Percentiles rank a stretch among this genome's conserved stretches.
phyloP scores from a whole-genome alignment of 371 early-diverging fungal species.

The Lichtheimia corymbifera region DNA sequence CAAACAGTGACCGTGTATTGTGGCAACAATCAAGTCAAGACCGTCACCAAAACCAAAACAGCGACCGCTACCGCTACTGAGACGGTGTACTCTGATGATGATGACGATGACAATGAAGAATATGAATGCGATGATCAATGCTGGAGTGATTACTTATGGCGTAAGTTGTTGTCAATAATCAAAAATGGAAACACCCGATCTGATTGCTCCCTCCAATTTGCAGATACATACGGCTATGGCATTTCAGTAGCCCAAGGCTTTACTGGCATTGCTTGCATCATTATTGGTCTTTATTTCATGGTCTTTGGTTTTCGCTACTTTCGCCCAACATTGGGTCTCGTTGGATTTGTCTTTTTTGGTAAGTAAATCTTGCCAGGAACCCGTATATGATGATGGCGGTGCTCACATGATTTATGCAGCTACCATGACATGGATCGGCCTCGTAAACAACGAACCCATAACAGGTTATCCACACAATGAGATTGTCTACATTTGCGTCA shows the following conservation, averaged over 20 bases:
- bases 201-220: neutral
- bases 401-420: constrained; percentile 21
- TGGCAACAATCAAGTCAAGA: constrained; percentile 31
- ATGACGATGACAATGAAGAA: constrained; percentile 6
- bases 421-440: constrained; percentile 50
- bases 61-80: constrained; percentile 15
- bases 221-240: constrained; percentile 49
- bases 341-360: constrained; percentile 57
- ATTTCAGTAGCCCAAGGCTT: constrained; percentile 44
- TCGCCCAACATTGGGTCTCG: constrained; percentile 40
- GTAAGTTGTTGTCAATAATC: constrained; percentile 20
- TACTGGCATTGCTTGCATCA: constrained; percentile 37
- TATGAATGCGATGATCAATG: constrained; percentile 31
- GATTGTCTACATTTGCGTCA: constrained; percentile 45
- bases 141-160: constrained; percentile 48
- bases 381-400: neutral
- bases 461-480: constrained; percentile 40
- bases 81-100: constrained; percentile 10
- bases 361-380: constrained; percentile 4
- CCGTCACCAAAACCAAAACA: constrained; percentile 39
- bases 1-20: constrained; percentile 40
- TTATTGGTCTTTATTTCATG: constrained; percentile 40
- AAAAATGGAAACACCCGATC: neutral
- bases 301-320: constrained; percentile 46
- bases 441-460: constrained; percentile 50